Conservation (phyloP, 257 asterid species). For the Hygrophila difformis region DNA sequence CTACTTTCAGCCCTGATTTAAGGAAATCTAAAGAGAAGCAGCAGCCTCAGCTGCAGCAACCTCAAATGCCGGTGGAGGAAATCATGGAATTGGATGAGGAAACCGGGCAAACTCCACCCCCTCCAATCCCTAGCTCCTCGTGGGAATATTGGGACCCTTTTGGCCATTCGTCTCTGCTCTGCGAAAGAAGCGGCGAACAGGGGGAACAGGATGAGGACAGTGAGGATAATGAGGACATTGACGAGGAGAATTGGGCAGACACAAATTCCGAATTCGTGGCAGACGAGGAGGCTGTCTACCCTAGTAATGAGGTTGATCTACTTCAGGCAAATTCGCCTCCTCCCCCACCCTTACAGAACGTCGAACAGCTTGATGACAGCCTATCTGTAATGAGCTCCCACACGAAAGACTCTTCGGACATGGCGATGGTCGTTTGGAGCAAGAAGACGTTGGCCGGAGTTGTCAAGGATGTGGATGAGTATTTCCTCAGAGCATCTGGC, state of each 20-base stretch:
- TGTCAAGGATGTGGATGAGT: slow-evolving; percentile 64
- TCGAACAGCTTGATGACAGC: slow-evolving; percentile 38
- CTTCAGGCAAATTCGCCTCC: slow-evolving; percentile 17
- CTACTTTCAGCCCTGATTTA: slow-evolving; percentile 59
- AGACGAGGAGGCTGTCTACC: slow-evolving; percentile 23
- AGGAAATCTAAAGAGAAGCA: slow-evolving; percentile 23
- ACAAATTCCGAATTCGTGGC: slow-evolving; percentile 47
- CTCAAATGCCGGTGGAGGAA: slow-evolving; percentile 27
- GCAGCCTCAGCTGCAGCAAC: too few relatives aligned
- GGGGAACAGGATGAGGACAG: slow-evolving; percentile 20
- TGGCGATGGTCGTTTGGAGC: slow-evolving; percentile 62
- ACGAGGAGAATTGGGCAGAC: slow-evolving; percentile 71
- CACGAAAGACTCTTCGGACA: slow-evolving; percentile 42
- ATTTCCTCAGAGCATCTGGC: slow-evolving; percentile 64
- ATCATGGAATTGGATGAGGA: slow-evolving; percentile 41
- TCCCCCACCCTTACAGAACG: too few relatives aligned
- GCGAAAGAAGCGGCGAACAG: slow-evolving; percentile 19
- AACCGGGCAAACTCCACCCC: slow-evolving; percentile 42
- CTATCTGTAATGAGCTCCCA: slow-evolving; percentile 31
- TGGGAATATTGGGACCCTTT: slow-evolving; percentile 70
- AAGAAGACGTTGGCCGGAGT: slow-evolving; percentile 46
- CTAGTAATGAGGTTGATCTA: slow-evolving; percentile 16
- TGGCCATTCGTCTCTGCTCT: slow-evolving; percentile 30
- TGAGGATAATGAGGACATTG: too few relatives aligned
- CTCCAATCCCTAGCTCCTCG: slow-evolving; percentile 39